These are phyloP conservation scores for Vaccinium corymbosum DNA, from an alignment of 148 eudicot genomes.

Conservation along the genomic window DNA sequence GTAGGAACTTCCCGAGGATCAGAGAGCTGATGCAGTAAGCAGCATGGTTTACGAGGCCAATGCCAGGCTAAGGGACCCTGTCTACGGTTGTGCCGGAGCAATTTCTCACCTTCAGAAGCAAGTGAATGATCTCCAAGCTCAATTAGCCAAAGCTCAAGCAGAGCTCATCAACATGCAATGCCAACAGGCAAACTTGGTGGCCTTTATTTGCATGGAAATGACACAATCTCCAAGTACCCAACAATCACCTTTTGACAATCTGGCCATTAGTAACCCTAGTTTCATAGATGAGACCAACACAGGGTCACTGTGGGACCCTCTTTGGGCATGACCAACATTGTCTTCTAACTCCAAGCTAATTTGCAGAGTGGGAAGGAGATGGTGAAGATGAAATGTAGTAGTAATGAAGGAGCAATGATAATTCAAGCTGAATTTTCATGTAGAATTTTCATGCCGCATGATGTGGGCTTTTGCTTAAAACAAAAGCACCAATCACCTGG, in stretches of 20 bases:
- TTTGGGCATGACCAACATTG: background rate
- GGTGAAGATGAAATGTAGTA: background rate
- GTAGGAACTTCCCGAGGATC: slow-evolving; percentile 39
- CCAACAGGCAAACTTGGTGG: slow-evolving; percentile 33
- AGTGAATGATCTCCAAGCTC: slow-evolving; percentile 34
- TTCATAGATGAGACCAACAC: background rate
- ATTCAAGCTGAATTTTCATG: background rate
- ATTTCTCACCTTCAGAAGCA: slow-evolving; percentile 39
- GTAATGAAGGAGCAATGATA: background rate
- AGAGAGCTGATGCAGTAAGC: slow-evolving; percentile 42
- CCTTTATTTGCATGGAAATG: slow-evolving; percentile 33
- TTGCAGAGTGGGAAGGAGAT: background rate
- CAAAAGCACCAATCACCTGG: background rate
- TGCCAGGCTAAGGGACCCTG: slow-evolving; percentile 40
- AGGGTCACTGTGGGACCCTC: slow-evolving; percentile 9
- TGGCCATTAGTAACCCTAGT: background rate
- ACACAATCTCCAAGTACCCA: slow-evolving; percentile 27
- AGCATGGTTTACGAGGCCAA: slow-evolving; percentile 48
- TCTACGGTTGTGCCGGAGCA: slow-evolving; percentile 39
- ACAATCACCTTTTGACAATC: background rate
- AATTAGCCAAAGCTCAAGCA: slow-evolving; percentile 35
- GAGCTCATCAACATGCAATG: slow-evolving; percentile 32
- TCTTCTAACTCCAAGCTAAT: background rate
- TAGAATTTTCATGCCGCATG: background rate
- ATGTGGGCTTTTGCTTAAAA: background rate